Base-by-base conservation (phyloP, 768 basidiomycete genomes). In the Rhodosporidiobolus odoratus region DNA sequence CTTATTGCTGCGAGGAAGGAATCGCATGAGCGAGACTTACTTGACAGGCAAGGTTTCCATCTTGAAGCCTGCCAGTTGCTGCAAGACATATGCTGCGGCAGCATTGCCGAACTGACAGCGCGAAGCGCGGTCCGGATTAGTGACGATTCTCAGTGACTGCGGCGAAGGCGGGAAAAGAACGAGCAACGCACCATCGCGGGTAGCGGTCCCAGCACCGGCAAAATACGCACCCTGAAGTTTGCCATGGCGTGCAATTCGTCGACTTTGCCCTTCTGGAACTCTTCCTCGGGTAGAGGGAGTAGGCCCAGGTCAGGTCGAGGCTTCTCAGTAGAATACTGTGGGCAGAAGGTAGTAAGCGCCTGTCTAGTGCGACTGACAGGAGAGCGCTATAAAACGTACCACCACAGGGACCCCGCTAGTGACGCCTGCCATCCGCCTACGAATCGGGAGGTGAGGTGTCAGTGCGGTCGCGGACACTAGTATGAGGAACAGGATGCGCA, bases 211-310 rank as follows among this genome's bases (percentile, higher is more conserved):
- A 97, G 83, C 8, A 97, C 95, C 37, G 95, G 95, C 17, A 97
- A 79, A 74, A 97, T 95, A 45, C 95, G 85, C 17, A 98, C 91
- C 38, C 95, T 83, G 81, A 97, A 97, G 78, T 96, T 91, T 77
- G 92, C 90, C 68, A 97, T 89, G 10, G 88, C 88, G 25, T 89
- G 87, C 12, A 98, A 84, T 80, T 98, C 93, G 75, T 90, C 88
- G 17, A 97, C 89, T 21, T 87, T 81, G 5, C 95, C 96, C 78
- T 89, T 92, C 75, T 88, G 82, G 78, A 93, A 94, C 79, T 98
- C 93, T 74, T 92, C 90, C 66, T 96, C 92, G 0, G 91, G 86
- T 0, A 98, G 83, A 4, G 95, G 96, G 17, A 97, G 85, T 5
- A 98, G 83, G 75, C 89, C 89, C 63, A 98, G 86, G 68, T 93